phyloP scores from a whole-genome alignment of 1,284 basidiomycete species.

The Salmacisia buchloeana region DNA sequence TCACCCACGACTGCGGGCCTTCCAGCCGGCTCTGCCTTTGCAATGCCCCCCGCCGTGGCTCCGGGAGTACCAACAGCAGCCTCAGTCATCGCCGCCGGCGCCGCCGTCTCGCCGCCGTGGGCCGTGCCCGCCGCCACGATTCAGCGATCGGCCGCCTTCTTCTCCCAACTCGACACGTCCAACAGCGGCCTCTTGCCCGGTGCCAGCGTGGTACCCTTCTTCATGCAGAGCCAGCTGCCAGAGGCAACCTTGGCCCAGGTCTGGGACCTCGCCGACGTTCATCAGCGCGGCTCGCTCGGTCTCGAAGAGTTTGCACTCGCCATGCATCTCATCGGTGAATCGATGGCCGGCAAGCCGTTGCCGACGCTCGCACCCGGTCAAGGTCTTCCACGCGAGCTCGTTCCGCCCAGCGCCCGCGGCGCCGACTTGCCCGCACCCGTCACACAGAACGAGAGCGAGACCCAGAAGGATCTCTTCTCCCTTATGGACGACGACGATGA shows the following conservation, averaged over 20 bases:
- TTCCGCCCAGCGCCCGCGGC: slow-evolving; percentile 72
- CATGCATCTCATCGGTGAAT: slow-evolving; percentile 86
- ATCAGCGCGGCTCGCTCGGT: slow-evolving; percentile 78
- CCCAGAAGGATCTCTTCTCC: slow-evolving; percentile 52
- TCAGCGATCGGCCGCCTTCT: slow-evolving; percentile 48
- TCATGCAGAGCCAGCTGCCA: slow-evolving; percentile 82
- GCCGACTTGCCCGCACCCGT: slow-evolving; percentile 34
- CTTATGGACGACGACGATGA: slow-evolving; percentile 63
- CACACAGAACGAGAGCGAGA: slow-evolving; percentile 39
- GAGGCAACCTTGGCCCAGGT: slow-evolving; percentile 79
- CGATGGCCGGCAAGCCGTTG: slow-evolving; percentile 70
- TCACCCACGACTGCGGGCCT: not conserved
- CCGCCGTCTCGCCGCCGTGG: not conserved
- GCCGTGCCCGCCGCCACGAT: slow-evolving; percentile 4
- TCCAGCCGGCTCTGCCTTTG: not conserved
- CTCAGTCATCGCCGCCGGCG: not conserved
- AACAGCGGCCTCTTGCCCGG: slow-evolving; percentile 81
- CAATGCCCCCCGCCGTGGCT: not conserved
- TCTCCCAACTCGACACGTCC: slow-evolving; percentile 72
- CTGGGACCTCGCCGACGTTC: slow-evolving; percentile 92
- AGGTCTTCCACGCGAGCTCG: slow-evolving; percentile 65
- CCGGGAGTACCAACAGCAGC: not conserved
- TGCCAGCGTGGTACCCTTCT: slow-evolving; percentile 89
- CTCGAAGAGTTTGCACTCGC: slow-evolving; percentile 94
- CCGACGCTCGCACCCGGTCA: slow-evolving; percentile 54